Base-by-base conservation (phyloP, 371 early-diverging fungal genomes). In the Mortierella sp. region DNA sequence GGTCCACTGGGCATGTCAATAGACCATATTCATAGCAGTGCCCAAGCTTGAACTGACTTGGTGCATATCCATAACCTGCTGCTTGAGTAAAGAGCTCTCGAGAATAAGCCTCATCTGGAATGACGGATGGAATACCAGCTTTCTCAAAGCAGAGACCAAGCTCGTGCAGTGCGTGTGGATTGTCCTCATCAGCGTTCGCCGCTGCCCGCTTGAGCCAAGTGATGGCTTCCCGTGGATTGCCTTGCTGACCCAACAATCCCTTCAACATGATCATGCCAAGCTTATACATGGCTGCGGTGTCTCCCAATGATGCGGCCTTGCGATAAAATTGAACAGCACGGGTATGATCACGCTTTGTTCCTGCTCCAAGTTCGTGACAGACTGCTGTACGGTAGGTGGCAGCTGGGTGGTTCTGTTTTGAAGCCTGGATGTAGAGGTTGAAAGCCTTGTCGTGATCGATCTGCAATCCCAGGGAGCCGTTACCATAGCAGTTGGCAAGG, bases 271-370 rank as follows among this genome's bases (percentile, higher is more conserved):
- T 85, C 80, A 95, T 88, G 9, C 97, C 98, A 16, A 97, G 81
- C 81, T 97, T 97, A 86, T 95, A 96, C 97, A 98, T 97, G 34
- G 96, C 97, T 0, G 91, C 88, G 17, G 92, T 90, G 65, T 98
- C 96, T n/a, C 96, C 94, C 57, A 95, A 80, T 39, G 93, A 90
- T 10, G 98, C 98, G 0, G 97, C 94, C 80, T 97, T 96, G 71
- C 95, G 89, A 78, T 93, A 98, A 71, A 93, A 96, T 63, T 94
- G 93, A 21, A 96, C 86, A 0, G 98, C 92, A 27, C 95, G 90
- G 12, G 80, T 80, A 22, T 88, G 84, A 71, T 98, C 97, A 5
- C 91, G 82, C 59, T 94, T 94, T 6, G 94, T 93, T 34, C 99
- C 99, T 12, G 94, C 94, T 13, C 97, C 98, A 16, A 92, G 82